Evolutionary conservation across 2,329 filamentous ascomycete species (phyloP).

Genomic region (Penicillium sp.): DNA sequence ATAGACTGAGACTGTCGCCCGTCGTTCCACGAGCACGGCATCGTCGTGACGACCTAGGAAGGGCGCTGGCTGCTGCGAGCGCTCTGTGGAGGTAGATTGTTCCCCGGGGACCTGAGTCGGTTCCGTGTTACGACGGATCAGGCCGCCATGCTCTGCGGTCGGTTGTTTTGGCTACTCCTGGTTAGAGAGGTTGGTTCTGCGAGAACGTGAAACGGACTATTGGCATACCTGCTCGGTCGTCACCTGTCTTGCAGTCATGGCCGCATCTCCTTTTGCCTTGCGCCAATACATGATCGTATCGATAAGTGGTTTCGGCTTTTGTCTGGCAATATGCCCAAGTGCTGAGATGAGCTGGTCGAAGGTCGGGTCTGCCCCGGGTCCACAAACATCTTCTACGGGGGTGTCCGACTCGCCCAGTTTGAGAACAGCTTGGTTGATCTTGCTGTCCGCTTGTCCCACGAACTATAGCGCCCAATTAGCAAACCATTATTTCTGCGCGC

Average conservation of each 20-base stretch:
- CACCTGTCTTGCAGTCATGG: slow-evolving; percentile 57
- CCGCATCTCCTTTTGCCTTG: slow-evolving; percentile 88
- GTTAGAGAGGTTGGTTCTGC: background rate
- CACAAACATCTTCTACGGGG: slow-evolving; percentile 82
- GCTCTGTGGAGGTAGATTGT: slow-evolving; percentile 25
- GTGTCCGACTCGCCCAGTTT: slow-evolving; percentile 74
- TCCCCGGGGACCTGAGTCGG: slow-evolving; percentile 50
- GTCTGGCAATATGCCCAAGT: slow-evolving; percentile 86
- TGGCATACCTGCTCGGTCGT: slow-evolving; percentile 28
- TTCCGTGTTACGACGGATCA: slow-evolving; percentile 69
- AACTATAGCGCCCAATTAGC: slow-evolving; percentile 51
- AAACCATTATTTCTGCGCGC: background rate
- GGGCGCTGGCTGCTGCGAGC: slow-evolving; percentile 24
- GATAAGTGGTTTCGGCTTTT: slow-evolving; percentile 90
- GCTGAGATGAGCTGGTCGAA: slow-evolving; percentile 95
- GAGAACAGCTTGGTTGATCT: slow-evolving; percentile 81
- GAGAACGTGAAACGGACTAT: background rate
- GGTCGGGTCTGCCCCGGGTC: slow-evolving; percentile 74
- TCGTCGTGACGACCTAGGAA: slow-evolving; percentile 57
- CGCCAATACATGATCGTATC: slow-evolving; percentile 98
- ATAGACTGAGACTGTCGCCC: slow-evolving; percentile 91
- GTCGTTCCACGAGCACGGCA: slow-evolving; percentile 73
- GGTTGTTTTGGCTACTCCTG: slow-evolving; percentile 25
- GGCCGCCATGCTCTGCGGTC: slow-evolving; percentile 39
- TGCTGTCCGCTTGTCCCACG: slow-evolving; percentile 92